phyloP scores from a whole-genome alignment of 306 rosid genomes.

The Prunus padus region DNA sequence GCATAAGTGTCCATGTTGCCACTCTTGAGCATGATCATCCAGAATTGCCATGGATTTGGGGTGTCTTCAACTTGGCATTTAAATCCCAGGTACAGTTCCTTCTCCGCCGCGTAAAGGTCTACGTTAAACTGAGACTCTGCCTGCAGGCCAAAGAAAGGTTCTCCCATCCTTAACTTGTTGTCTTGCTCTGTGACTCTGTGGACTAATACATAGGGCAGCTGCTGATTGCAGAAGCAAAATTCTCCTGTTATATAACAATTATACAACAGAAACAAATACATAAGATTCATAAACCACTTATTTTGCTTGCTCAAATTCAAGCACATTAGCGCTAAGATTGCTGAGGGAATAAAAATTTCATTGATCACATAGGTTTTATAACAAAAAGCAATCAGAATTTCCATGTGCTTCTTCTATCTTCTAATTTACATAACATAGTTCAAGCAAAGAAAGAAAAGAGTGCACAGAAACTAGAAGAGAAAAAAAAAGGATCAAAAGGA shows the following conservation, averaged over 20 bases:
- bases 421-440: too few relatives aligned
- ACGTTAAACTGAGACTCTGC: slow-evolving; percentile 20
- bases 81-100: slow-evolving; percentile 45
- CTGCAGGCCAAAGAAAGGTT: slow-evolving; percentile 34
- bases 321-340: too few relatives aligned
- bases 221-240: slow-evolving; percentile 32
- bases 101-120: slow-evolving; percentile 37
- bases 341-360: too few relatives aligned
- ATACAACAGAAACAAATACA: background rate
- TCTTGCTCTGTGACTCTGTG: slow-evolving; percentile 50
- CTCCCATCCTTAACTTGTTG: slow-evolving; percentile 43
- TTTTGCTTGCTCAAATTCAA: background rate
- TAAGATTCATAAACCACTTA: background rate
- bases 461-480: too few relatives aligned
- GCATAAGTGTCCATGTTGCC: slow-evolving; percentile 61
- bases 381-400: background rate
- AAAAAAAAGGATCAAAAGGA: background rate
- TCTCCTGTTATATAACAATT: slow-evolving; percentile 21
- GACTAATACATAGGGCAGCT: slow-evolving; percentile 33
- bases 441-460: too few relatives aligned
- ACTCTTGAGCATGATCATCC: slow-evolving; percentile 70
- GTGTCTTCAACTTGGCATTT: slow-evolving; percentile 48
- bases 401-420: background rate
- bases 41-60: slow-evolving; percentile 57
- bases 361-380: too few relatives aligned